A percentile compares a stretch with the other conserved stretches of the same genome.
phyloP scores from a whole-genome alignment of 75 land plant species.

The Cryptomeria japonica region DNA sequence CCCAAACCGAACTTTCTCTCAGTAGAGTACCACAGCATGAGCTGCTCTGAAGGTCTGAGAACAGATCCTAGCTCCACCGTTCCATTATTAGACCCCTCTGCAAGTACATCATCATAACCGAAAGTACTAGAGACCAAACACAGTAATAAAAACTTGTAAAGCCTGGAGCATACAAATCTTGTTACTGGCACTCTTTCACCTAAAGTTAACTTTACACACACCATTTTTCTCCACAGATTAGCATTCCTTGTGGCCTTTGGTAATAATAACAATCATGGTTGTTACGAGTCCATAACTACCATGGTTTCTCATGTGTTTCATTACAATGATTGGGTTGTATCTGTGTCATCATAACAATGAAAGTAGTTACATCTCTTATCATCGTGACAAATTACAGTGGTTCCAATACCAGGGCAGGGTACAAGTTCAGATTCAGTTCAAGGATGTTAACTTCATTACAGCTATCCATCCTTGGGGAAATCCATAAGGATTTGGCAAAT shows the following conservation, averaged over 20 bases:
- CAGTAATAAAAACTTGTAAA: not conserved
- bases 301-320: not conserved
- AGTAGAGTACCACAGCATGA: not conserved
- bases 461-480: not conserved
- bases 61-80: conserved; percentile 5
- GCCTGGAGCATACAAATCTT: not conserved
- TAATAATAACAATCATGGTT: not conserved
- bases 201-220: not conserved
- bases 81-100: not conserved
- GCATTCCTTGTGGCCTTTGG: not conserved
- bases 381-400: not conserved
- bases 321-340: not conserved
- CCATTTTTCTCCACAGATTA: not conserved
- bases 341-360: not conserved
- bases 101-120: not conserved
- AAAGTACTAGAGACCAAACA: not conserved
- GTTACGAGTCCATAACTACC: not conserved
- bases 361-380: too few species aligned
- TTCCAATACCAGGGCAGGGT: not conserved
- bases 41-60: conserved; percentile 1
- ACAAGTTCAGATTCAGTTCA: not conserved
- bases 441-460: not conserved
- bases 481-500: too few species aligned
- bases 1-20: not conserved
- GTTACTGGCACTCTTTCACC: not conserved